Base-by-base conservation (phyloP, 345 rosid species). In the Cardiospermum halicacabum region DNA sequence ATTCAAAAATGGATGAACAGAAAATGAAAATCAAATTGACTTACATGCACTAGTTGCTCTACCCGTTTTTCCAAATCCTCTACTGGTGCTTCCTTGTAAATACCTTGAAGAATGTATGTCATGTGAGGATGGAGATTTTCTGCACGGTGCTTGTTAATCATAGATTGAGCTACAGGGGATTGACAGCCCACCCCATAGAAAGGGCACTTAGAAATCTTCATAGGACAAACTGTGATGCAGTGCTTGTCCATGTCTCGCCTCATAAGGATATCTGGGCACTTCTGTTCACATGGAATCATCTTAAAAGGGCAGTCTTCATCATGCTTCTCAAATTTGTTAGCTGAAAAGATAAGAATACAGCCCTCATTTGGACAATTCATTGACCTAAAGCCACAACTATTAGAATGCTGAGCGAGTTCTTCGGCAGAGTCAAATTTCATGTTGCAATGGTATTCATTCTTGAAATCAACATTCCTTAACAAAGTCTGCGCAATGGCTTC, bases 191-290 rank as follows among this genome's bases (percentile, higher is more conserved):
- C 81, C 13, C 79, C 67, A 69, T 73, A 88, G 73, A 94, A 90
- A 42, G 94, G 88, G 73, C 99, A 94, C 58, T 80, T 89, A 30
- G 81, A 86, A 59, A 78, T 87, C 84, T 88, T 94, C 97, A 90
- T 87, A 8, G 84, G 85, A 72, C 97, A 93, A 12, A 79, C 77
- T 3, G 97, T 94, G 27, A 94, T 87, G 73, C 99, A 90, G 70
- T 90, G 99, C 66, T 88, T 71, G 69, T 90, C 97, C 99, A 90
- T 90, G 19, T 81, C 92, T 0, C 86, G 92, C 68, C 97, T 81
- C 95, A 88, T 81, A 58, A 90, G 73, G 64, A 61, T 58, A 24
- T 74, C 82, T 1, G 84, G 70, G 71, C 99, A 91, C 34, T 78
- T 79, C 61, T 90, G 99, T 68, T 91, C 99, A 13, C 97, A 94